Base-by-base conservation (phyloP, 176 grass and related monocot species). In the maize (Zea mays) region DNA sequence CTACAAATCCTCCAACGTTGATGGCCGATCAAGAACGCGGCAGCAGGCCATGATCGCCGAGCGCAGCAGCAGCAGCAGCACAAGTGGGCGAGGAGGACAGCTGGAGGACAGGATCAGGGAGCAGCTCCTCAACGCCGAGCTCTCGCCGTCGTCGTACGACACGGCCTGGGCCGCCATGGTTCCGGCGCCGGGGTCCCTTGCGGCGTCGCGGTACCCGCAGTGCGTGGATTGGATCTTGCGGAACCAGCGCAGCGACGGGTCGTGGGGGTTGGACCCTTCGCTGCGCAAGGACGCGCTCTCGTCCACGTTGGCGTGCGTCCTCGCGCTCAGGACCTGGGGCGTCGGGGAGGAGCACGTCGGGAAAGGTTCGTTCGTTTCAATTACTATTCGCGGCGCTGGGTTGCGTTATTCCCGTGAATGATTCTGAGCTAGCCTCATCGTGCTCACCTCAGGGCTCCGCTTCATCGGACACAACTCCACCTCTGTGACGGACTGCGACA, bases 291-390 rank as follows among this genome's bases (percentile, higher is more conserved):
- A 90, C 66, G 34, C 51, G 35, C 79, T 90, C 40, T 84, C 47
- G 5, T 86, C 91, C 10, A 93, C 82, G 3, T 50, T 93, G 67
- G 85, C 88, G 0, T 93, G 91, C 34, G 67, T 93, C 43, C 63
- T 93, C 20, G 88, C 91, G 6, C 91, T 93, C 38, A 74, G 70
- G 33, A 74, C 5, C 20, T 93, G 91, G 91, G 81, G 82, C 67
- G 35, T 43, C 72, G 88, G 88, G 6, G 35, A 69, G 17, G 82
- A 90, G 38, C 88, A 81, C 27, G 67, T 93, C 5, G 78, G 39
- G 10, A 88, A 71, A 69, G 91, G 91, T 90, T 47, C 5, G 5
- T 47, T 47, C 45, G 45, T 10, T 10, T 10, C 8, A 27, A 27
- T 27, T 27, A 27, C 1, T 27, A 27, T 27, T 27, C 27, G 27